Conservation (phyloP, 192 early-diverging fungal genomes). For the Dispira parvispora region DNA sequence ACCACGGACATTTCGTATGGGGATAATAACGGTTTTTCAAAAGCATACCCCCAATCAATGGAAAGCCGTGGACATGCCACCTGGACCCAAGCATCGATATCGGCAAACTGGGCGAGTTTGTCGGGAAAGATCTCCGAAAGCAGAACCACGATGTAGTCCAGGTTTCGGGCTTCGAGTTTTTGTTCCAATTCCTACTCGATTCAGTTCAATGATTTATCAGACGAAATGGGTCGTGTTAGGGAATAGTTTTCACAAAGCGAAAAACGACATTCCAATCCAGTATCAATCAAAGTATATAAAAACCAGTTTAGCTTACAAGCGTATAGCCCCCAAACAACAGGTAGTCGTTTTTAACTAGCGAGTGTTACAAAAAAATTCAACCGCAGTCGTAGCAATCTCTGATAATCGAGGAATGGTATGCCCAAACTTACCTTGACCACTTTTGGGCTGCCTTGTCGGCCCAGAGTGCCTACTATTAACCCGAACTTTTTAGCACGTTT, state of each 20-base stretch:
- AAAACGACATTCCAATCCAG: too few species aligned
- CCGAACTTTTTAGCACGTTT: conserved; percentile 66
- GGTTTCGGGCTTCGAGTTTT: conserved; percentile 38
- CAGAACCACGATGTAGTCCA: conserved; percentile 54
- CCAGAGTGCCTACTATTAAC: conserved; percentile 87
- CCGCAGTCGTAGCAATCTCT: too few species aligned
- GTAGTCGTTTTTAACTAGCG: background rate
- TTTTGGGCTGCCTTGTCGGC: conserved; percentile 86
- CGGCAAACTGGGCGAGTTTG: conserved; percentile 75
- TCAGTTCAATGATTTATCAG: too few species aligned
- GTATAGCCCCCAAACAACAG: background rate
- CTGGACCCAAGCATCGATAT: conserved; percentile 86
- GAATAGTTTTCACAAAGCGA: too few species aligned
- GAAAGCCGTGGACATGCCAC: conserved; percentile 90
- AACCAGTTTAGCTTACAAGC: too few species aligned
- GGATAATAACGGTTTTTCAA: conserved; percentile 73
- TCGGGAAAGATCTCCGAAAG: conserved; percentile 91
- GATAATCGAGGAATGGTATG: too few species aligned
- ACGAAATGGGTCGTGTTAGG: too few species aligned
- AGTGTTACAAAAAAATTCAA: background rate
- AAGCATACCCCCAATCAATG: conserved; percentile 98
- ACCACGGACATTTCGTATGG: conserved; percentile 92
- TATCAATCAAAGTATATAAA: too few species aligned
- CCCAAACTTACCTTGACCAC: conserved; percentile 48
- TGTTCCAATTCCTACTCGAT: conserved; percentile 41